Base-by-base conservation (phyloP, 73 alveolate species). In the Tetrahymena thermophila region DNA sequence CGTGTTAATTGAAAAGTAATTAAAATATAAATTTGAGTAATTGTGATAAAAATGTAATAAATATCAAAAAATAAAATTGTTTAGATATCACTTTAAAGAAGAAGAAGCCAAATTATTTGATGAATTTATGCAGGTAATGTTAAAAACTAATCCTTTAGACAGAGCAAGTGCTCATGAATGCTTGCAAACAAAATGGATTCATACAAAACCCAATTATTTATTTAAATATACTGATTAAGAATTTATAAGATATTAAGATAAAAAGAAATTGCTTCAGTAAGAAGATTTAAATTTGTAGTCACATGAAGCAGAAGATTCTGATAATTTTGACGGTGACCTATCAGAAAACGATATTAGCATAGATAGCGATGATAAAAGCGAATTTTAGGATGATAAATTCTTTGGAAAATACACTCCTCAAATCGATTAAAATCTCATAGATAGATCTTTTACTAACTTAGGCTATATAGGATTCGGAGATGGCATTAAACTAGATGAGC, bases 1-100 rank as follows among this genome's bases (percentile, higher is more conserved):
- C 93, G 98, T 98, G 0, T 85, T 95, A 21, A 95, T 89, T 34
- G 97, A 95, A 38, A 95, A 95, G 85, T 95, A 95, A 56, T 89
- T 43, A 93, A 19, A 7, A 71, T 8, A 0, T 71, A 71, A 50
- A 71, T 71, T 25, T 5, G 1, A 0, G 13, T 56, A 16, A 56
- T 71, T 71, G 8, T 71, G 21, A 25, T 19, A n/a, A n/a, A 71
- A 71, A 56, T 56, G 14, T 56, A 56, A 56, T 56, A 23, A 58
- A 58, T 10, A 14, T 56, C 25, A 58, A 15, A 58, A 3, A 58
- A 4, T 58, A 8, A 58, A n/a, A 3, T n/a, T 58, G 11, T n/a
- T 0, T 31, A 71, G 89, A 71, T 71, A 71, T 8, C 89, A 71
- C 11, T 95, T 71, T 35, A 85, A 95, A 34, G 95, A 89, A 37